Evolutionary conservation across 345 rosid species (phyloP).

Genomic region (Barbarea vulgaris): DNA sequence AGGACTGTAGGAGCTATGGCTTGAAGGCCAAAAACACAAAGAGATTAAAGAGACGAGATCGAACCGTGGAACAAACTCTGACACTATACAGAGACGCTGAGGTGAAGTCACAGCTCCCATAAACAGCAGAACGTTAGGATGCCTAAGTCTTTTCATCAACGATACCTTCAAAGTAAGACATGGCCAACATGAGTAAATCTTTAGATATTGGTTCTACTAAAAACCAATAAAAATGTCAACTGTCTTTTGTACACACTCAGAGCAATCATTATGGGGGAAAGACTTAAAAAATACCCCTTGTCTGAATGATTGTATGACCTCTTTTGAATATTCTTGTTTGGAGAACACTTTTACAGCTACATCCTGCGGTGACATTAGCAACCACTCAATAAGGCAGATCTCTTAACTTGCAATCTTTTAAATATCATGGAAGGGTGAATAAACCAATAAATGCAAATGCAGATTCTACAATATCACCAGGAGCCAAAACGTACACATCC

Average conservation of each 20-base stretch:
- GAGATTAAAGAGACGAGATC: conserved; percentile 32
- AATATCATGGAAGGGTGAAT: conserved; percentile 12
- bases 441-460: conserved; percentile 38
- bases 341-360: conserved; percentile 97
- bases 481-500: conserved; percentile 88
- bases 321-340: conserved; percentile 88
- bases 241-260: background rate
- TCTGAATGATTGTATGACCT: conserved; percentile 67
- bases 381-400: conserved; percentile 24
- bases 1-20: conserved; percentile 6
- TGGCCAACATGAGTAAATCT: background rate
- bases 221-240: background rate
- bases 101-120: conserved; percentile 97
- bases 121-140: conserved; percentile 88
- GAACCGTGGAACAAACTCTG: conserved; percentile 97
- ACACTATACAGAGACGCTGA: conserved; percentile 87
- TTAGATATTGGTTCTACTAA: conserved; percentile 8
- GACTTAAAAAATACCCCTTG: conserved; percentile 65
- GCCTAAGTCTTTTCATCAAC: conserved; percentile 92
- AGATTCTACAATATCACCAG: conserved; percentile 6
- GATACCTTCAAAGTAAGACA: conserved; percentile 60
- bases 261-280: background rate
- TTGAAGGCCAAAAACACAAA: background rate
- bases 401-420: background rate
- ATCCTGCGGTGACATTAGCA: conserved; percentile 62